These are phyloP conservation scores for Hylodesmum podocarpum DNA, from an alignment of 306 rosid genomes.

Conservation along the genomic window DNA sequence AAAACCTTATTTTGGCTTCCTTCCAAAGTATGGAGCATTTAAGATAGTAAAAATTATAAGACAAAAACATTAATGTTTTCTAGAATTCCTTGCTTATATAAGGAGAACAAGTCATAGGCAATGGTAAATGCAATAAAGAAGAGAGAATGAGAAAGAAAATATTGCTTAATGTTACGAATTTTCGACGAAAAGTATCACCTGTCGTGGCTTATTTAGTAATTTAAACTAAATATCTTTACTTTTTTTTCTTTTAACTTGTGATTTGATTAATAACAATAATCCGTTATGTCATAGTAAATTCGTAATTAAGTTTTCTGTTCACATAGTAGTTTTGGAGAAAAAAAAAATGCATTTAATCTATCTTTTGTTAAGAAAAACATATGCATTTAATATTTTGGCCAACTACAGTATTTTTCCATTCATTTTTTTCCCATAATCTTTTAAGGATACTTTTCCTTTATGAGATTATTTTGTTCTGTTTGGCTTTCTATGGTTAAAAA, in stretches of 20 bases:
- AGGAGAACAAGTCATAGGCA: conserved; percentile 12
- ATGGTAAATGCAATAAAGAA: background rate
- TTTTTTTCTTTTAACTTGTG: background rate
- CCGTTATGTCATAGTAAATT: too few species aligned
- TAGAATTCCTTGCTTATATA: conserved; percentile 24
- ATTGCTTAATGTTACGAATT: background rate
- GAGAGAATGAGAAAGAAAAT: background rate
- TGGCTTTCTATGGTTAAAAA: background rate
- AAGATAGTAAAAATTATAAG: conserved; percentile 14
- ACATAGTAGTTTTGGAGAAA: background rate
- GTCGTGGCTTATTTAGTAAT: background rate
- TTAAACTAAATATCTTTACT: background rate
- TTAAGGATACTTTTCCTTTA: background rate
- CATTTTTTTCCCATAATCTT: background rate
- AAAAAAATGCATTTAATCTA: conserved; percentile 12
- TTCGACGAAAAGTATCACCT: background rate
- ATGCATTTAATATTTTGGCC: background rate
- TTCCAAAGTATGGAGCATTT: conserved; percentile 6
- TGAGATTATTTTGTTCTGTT: background rate
- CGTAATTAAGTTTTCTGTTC: background rate
- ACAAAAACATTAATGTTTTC: background rate
- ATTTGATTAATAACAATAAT: background rate
- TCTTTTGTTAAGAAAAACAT: conserved; percentile 21
- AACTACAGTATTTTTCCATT: background rate
- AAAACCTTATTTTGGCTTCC: conserved; percentile 18